Evolutionary conservation across 75 land plant species (phyloP).

Genomic region (Pinus tabuliformis): DNA sequence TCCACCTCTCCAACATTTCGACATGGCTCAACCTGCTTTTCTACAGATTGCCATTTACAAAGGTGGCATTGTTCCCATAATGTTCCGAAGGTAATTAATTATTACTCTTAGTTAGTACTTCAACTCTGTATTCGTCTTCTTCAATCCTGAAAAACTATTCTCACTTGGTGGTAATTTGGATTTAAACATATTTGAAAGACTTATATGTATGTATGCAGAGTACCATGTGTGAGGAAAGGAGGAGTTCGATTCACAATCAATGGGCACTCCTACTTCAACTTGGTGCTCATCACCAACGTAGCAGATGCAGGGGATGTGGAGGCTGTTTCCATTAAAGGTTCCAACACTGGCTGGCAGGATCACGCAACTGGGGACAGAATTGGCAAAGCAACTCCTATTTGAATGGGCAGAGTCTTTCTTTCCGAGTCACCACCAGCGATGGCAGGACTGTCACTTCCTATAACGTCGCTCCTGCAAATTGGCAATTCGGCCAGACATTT

Average conservation of each 20-base stretch:
- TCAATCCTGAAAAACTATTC: too few relatives aligned
- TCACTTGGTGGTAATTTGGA: too few relatives aligned
- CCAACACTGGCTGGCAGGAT: conserved; percentile 19
- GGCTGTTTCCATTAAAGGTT: conserved; percentile 12
- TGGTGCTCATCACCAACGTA: conserved; percentile 30
- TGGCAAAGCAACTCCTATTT: conserved; percentile 21
- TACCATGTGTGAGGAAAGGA: conserved; percentile 15
- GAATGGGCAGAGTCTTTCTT: conserved; percentile 30
- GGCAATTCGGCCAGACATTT: conserved; percentile 37
- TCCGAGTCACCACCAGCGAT: conserved; percentile 30
- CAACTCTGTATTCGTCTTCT: too few relatives aligned
- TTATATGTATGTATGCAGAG: conserved; percentile 6
- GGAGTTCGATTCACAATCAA: conserved; percentile 22
- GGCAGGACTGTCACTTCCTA: conserved; percentile 2
- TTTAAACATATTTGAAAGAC: too few relatives aligned
- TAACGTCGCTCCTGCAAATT: conserved; percentile 20
- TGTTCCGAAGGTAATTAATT: too few relatives aligned
- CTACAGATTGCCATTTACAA: conserved; percentile 8
- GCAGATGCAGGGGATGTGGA: conserved; percentile 29
- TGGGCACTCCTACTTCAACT: conserved; percentile 31
- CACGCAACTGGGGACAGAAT: conserved; percentile 29
- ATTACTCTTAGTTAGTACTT: too few relatives aligned
- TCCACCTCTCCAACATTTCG: conserved; percentile 15
- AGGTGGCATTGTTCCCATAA: conserved; percentile 5
- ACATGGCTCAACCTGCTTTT: conserved; percentile 12